Evolutionary conservation across 2,329 filamentous ascomycete genomes (phyloP).

Genomic region (Colletotrichum truncatum): DNA sequence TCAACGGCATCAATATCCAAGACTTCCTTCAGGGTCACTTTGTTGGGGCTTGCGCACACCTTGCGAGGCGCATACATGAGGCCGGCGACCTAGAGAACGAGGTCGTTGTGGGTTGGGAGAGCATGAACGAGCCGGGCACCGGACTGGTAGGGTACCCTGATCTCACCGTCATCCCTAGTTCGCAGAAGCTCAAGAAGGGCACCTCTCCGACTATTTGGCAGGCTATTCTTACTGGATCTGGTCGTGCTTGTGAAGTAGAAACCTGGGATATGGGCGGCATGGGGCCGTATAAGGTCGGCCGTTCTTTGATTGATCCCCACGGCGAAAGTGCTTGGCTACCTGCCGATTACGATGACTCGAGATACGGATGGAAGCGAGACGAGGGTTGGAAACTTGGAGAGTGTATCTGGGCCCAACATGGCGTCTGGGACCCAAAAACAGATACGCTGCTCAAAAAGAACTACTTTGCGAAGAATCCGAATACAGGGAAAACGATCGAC

Average conservation of each 20-base stretch:
- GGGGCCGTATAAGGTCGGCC: slow-evolving; percentile 90
- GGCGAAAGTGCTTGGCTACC: slow-evolving; percentile 88
- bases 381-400: slow-evolving; percentile 91
- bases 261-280: slow-evolving; percentile 94
- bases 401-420: slow-evolving; percentile 96
- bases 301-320: slow-evolving; percentile 84
- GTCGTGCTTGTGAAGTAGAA: slow-evolving; percentile 87
- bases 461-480: slow-evolving; percentile 86
- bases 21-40: slow-evolving; percentile 94
- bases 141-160: slow-evolving; percentile 87
- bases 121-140: slow-evolving; percentile 92
- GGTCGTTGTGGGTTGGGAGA: slow-evolving; percentile 95
- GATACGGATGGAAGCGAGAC: slow-evolving; percentile 91
- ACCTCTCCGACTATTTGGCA: slow-evolving; percentile 96
- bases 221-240: slow-evolving; percentile 89
- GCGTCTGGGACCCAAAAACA: slow-evolving; percentile 86
- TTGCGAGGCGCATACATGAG: slow-evolving; percentile 86
- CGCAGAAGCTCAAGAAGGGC: slow-evolving; percentile 91
- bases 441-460: slow-evolving; percentile 84
- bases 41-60: slow-evolving; percentile 78
- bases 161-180: slow-evolving; percentile 80
- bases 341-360: slow-evolving; percentile 81
- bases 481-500: slow-evolving; percentile 76
- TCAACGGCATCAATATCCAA: slow-evolving; percentile 94
- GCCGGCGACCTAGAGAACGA: slow-evolving; percentile 89